phyloP scores from a whole-genome alignment of 306 rosid genomes.

The Crotalaria pallida region DNA sequence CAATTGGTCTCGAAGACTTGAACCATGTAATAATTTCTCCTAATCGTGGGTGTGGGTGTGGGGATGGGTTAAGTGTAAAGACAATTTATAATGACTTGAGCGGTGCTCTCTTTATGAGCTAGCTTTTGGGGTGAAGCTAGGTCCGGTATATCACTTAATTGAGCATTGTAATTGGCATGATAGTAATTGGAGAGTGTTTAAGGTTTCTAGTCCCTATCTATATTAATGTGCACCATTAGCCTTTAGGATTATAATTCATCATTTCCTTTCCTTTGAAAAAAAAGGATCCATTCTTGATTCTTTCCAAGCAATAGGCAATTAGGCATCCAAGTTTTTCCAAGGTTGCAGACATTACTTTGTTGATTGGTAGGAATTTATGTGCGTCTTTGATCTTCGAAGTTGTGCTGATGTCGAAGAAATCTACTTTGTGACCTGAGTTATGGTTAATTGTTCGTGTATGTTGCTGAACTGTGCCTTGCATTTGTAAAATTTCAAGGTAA shows the following conservation, averaged over 20 bases:
- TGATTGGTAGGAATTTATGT: neutral
- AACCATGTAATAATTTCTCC: no score
- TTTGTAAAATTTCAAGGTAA: slow-evolving; percentile 43
- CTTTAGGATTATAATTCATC: neutral
- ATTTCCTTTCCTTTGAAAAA: neutral
- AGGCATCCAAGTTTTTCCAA: neutral
- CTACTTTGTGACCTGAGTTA: neutral
- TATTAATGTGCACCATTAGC: neutral
- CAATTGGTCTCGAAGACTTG: no score
- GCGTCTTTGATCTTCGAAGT: slow-evolving; percentile 8
- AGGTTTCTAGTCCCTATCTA: neutral
- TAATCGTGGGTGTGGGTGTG: no score
- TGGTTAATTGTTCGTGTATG: neutral
- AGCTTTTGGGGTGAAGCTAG: neutral
- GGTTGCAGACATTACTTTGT: neutral
- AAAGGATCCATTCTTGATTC: neutral
- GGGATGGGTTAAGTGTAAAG: no score
- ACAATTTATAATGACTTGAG: no score
- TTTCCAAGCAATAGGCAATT: neutral
- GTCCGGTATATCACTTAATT: neutral
- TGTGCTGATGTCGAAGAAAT: slow-evolving; percentile 3
- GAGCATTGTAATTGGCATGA: neutral
- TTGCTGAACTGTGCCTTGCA: neutral
- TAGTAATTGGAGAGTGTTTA: neutral
- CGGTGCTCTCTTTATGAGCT: no score